Conservation (phyloP, 805 yeast genomes). For the Cephaloascus albidus region DNA sequence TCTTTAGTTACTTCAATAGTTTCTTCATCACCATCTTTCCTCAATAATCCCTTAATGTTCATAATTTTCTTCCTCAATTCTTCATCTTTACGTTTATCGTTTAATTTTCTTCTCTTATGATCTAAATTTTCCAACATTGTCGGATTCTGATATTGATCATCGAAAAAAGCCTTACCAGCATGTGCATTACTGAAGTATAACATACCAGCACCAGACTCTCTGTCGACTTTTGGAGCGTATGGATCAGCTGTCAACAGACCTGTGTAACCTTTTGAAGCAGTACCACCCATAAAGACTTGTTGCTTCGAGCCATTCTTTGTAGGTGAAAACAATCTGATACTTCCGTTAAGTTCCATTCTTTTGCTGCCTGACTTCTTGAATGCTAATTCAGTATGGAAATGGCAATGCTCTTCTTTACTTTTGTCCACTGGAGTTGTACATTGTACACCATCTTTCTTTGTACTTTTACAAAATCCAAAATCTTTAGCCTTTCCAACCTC, state of each 20-base stretch:
- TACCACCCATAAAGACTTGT: constrained; percentile 27
- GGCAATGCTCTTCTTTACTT: constrained; percentile 49
- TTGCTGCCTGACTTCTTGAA: constrained; percentile 43
- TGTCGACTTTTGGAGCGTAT: constrained; percentile 9
- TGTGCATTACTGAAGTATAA: constrained; percentile 27
- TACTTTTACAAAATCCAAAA: constrained; percentile 56
- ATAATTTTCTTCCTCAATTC: constrained; percentile 19
- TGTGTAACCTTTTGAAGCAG: constrained; percentile 3
- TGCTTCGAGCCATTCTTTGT: constrained; percentile 31
- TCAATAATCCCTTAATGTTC: constrained; percentile 12
- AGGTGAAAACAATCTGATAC: constrained; percentile 49
- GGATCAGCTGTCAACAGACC: background rate
- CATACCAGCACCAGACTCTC: constrained; percentile 10
- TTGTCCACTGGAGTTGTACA: constrained; percentile 59
- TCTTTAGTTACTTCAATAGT: constrained; percentile 2
- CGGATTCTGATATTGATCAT: constrained; percentile 40
- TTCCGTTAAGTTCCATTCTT: constrained; percentile 70
- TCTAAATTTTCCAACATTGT: constrained; percentile 29
- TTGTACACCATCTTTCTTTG: constrained; percentile 33
- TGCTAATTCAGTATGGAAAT: constrained; percentile 57
- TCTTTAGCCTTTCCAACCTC: constrained; percentile 69
- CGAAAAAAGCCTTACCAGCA: constrained; percentile 41
- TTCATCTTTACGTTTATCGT: constrained; percentile 18
- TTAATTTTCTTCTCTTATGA: constrained; percentile 18
- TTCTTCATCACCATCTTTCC: constrained; percentile 5